phyloP scores from a whole-genome alignment of 2,329 filamentous ascomycete genomes.

The Xylaria polymorpha region DNA sequence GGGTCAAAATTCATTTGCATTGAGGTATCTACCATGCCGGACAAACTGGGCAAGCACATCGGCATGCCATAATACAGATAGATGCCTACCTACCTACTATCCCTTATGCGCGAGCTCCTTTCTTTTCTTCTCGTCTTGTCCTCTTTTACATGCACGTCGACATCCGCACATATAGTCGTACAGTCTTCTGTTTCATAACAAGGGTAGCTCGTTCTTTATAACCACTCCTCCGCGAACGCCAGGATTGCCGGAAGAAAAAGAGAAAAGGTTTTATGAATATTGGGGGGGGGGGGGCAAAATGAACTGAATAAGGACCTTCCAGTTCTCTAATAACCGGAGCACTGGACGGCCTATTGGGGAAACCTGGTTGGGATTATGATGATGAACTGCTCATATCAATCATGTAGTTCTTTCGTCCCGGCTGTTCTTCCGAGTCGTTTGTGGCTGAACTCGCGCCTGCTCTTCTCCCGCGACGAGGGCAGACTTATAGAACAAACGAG shows the following conservation, averaged over 20 bases:
- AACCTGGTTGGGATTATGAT: not conserved
- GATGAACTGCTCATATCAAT: not conserved
- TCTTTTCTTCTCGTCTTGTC: not conserved
- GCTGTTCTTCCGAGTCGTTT: not conserved
- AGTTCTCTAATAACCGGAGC: not conserved
- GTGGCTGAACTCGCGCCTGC: too few relatives aligned
- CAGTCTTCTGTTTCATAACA: constrained; percentile 6
- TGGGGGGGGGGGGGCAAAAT: not conserved
- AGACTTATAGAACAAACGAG: not conserved
- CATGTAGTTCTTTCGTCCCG: not conserved
- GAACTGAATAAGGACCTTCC: not conserved
- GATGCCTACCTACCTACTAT: not conserved
- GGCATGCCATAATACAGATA: constrained; percentile 18
- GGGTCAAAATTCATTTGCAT: constrained; percentile 12
- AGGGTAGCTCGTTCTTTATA: not conserved
- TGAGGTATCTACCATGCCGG: constrained; percentile 21
- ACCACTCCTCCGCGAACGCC: constrained; percentile 8
- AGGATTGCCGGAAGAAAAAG: not conserved
- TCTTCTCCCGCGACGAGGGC: too few relatives aligned
- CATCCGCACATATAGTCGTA: constrained; percentile 12
- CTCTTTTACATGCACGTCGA: not conserved
- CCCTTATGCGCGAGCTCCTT: not conserved
- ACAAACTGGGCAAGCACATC: constrained; percentile 3
- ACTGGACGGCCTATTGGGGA: not conserved
- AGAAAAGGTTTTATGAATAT: not conserved